Percentiles rank a stretch among this genome's conserved stretches.
These are phyloP conservation scores for Quercus agrifolia DNA, from an alignment of 306 rosid species.

Conservation along the genomic window DNA sequence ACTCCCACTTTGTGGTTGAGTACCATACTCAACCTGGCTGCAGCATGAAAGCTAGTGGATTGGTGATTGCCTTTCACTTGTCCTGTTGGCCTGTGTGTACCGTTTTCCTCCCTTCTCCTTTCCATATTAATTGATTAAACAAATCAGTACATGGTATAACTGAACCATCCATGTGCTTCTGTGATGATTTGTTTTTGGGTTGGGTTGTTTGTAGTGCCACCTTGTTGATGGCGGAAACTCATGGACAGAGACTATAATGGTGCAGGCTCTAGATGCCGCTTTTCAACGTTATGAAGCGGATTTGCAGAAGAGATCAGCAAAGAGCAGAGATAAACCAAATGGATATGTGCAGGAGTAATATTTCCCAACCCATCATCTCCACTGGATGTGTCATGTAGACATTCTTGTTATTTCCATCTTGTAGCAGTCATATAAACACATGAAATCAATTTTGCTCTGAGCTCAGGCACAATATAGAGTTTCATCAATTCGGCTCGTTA, in stretches of 20 bases:
- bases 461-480: conserved; percentile 14
- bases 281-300: conserved; percentile 80
- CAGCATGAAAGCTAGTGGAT: not conserved
- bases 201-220: conserved; percentile 1
- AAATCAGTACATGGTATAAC: not conserved
- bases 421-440: not conserved
- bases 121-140: not conserved
- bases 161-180: not conserved
- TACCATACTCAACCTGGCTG: not conserved
- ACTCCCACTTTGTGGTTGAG: no score
- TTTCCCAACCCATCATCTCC: not conserved
- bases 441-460: conserved; percentile 51
- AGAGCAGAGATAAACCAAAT: conserved; percentile 52
- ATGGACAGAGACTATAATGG: conserved; percentile 7
- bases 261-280: conserved; percentile 94
- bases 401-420: not conserved
- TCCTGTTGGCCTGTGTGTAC: not conserved
- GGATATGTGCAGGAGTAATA: conserved; percentile 50
- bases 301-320: conserved; percentile 65
- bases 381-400: conserved; percentile 22
- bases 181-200: not conserved
- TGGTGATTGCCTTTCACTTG: not conserved
- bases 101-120: not conserved
- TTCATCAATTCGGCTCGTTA: not conserved
- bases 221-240: not conserved